Base-by-base conservation (phyloP, 2,329 filamentous ascomycete genomes). In the Cyphellophora europaea region DNA sequence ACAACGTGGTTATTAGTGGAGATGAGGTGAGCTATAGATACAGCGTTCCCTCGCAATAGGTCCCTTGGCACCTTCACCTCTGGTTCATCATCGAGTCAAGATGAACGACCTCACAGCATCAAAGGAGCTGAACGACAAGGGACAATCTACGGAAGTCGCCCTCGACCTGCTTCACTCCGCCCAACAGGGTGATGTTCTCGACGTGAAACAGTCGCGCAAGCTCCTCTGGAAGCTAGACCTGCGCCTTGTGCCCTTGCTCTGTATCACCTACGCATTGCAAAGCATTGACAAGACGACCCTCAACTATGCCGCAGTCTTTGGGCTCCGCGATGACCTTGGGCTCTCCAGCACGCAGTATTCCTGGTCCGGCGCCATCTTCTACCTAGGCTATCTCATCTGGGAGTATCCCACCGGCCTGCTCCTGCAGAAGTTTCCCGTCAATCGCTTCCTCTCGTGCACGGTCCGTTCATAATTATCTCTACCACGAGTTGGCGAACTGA, bases 281-380 rank as follows among this genome's bases (percentile, higher is more conserved):
- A 33, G 27, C 11, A 25, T 38, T 34, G 35, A 48, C 34, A 41
- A 42, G 25, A 48, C 47, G 2, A 54, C 47, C 0, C 56, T 70
- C 23, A 46, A 62, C 29, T 67, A 61, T 44, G 41, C 42, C 1
- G 74, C 75, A 12, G 72, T 80, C 31, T 78, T 79, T 38, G 36
- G 29, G 6, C 17, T 35, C 21, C 40, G 45, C 27, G 33, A 37
- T 1, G 47, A 51, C 35, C 28, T 47, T 6, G 32, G 61, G 4
- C 56, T 69, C 6, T 40, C 47, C 2, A 64, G 62, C 29, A 54
- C 61, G n/a, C 50, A 67, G 42, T 68, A 67, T 43, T 57, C 58
- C 19, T 66, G 61, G 57, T 54, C 65, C 4, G 62, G 62, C 1
- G 61, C 57, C 32, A 57, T 67, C 17, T 65, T 69, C 32, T 66